These are phyloP conservation scores for Rhododendron vialii DNA, from an alignment of 148 eudicot genomes.

Conservation along the genomic window DNA sequence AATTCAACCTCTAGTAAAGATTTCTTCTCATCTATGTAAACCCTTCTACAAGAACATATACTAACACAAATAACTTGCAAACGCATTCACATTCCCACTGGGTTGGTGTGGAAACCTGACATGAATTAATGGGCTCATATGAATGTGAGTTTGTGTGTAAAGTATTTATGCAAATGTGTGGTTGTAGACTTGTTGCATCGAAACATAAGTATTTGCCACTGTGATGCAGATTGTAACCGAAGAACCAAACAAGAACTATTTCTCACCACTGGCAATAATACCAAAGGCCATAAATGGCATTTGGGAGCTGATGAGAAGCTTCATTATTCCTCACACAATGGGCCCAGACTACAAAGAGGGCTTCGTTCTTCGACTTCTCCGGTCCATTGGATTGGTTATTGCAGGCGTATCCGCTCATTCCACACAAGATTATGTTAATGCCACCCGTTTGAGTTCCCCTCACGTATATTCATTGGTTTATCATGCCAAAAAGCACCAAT, in stretches of 20 bases:
- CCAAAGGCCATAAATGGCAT: conserved; percentile 28
- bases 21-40: too few relatives aligned
- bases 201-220: neutral
- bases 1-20: too few relatives aligned
- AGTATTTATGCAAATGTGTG: too few relatives aligned
- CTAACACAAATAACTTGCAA: too few relatives aligned
- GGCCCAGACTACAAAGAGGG: conserved; percentile 52
- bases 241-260: conserved; percentile 25
- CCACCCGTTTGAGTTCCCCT: conserved; percentile 29
- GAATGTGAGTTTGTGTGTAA: too few relatives aligned
- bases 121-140: too few relatives aligned
- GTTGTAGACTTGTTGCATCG: too few relatives aligned
- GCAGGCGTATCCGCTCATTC: conserved; percentile 44
- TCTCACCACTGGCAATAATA: conserved; percentile 7
- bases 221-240: conserved; percentile 25
- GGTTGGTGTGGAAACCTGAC: too few relatives aligned
- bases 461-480: neutral
- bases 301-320: conserved; percentile 63
- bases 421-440: conserved; percentile 63
- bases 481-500: neutral
- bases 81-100: too few relatives aligned
- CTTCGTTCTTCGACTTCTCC: conserved; percentile 18
- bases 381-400: conserved; percentile 28
- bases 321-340: conserved; percentile 25
- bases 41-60: too few relatives aligned